Evolutionary conservation across 768 basidiomycete species (phyloP), one percentile per base, ranked within the genome.

Genomic region (Mycena latifolia): DNA sequence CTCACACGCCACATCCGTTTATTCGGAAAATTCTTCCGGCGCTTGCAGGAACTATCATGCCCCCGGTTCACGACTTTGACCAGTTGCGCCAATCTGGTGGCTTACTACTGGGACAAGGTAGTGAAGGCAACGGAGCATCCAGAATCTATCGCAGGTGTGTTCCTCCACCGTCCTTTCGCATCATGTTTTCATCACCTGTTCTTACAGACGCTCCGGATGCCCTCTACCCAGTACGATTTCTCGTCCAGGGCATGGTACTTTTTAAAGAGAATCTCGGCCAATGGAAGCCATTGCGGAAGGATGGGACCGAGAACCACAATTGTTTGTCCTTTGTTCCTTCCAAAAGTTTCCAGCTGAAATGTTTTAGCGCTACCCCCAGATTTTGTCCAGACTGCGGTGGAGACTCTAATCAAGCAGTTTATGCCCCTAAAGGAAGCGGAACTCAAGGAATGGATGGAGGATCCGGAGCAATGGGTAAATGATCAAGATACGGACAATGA

Each of bases 391-490:
- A 87, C 88, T 62, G 91, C 90, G 9, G 91, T 90, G 37, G 82
- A 87, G 65, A 79, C 96, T 9, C 85, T 99, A 11, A 86, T 99
- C 24, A 90, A 89, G 25, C 87, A 92, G 11, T 91, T 97, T 72
- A 89, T 99, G 76, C 94, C 94, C 15, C 81, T 99, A 48, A 92
- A 91, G 58, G 84, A 92, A 7, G 79, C 84, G 2, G 97, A 98
- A 76, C 83, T 98, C 12, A 88, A 94, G 69, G 85, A 85, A 6
- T 95, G 96, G 93, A 84, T 90, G 78, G 84, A 85, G 18, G 94
- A 96, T 74, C 95, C 96, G 0, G 97, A 99, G 80, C 94, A 96
- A 71, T 99, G 95, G 94, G 87, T 97, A 14, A 93, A 94, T 64
- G 77, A 88, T 12, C 95, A 98, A 77, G 94, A 95, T 63, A 90